Evolutionary conservation across 1,284 basidiomycete genomes (phyloP).

Genomic region (Boletus sp.): DNA sequence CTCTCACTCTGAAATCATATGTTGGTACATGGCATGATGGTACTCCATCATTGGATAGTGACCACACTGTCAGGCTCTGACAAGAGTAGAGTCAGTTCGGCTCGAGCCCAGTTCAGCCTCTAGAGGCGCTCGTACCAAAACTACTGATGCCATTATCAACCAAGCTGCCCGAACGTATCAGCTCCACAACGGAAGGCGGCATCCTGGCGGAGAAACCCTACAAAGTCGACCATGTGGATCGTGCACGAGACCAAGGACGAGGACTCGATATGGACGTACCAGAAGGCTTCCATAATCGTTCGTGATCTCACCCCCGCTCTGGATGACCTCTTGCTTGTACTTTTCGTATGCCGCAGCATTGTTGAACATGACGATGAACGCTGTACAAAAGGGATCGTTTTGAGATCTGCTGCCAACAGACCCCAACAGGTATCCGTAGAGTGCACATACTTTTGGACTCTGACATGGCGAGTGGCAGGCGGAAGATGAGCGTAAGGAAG

Average conservation of each 20-base stretch:
- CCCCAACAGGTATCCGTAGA: background rate
- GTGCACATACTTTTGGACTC: conserved; percentile 17
- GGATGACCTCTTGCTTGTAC: conserved; percentile 11
- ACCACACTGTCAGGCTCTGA: background rate
- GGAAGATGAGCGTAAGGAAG: background rate
- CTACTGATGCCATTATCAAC: conserved; percentile 3
- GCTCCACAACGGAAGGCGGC: background rate
- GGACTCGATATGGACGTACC: conserved; percentile 7
- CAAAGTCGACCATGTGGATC: background rate
- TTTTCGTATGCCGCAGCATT: conserved; percentile 11
- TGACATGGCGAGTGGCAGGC: conserved; percentile 11
- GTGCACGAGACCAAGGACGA: background rate
- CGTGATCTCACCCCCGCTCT: conserved; percentile 11
- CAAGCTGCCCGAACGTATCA: background rate
- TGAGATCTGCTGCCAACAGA: background rate
- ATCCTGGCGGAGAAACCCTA: conserved; percentile 22
- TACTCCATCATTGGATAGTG: background rate
- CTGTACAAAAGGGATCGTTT: conserved; percentile 7
- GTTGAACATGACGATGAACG: conserved; percentile 16
- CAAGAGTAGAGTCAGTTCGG: background rate
- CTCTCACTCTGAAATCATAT: background rate
- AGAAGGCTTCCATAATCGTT: conserved; percentile 1
- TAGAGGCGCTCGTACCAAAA: conserved; percentile 14
- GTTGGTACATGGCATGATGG: background rate
- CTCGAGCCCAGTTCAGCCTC: background rate